These are phyloP conservation scores for Massariosphaeria phaeospora DNA, from an alignment of 495 filamentous ascomycete species.

Conservation along the genomic window DNA sequence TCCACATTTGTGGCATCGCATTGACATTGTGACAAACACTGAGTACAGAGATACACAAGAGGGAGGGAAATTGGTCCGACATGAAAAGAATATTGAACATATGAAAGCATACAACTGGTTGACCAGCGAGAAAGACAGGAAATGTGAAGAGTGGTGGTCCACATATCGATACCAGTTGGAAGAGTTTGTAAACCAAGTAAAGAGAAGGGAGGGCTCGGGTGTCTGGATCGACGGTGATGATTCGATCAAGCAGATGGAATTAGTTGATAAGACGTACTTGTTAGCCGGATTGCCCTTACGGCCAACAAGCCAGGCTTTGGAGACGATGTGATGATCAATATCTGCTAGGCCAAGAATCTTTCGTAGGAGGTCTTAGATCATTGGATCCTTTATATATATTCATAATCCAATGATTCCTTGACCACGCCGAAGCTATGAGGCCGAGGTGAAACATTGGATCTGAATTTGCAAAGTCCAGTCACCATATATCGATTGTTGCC, in stretches of 20 bases:
- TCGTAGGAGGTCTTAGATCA: too few relatives aligned
- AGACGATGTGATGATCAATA: too few relatives aligned
- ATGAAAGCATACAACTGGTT: constrained; percentile 31
- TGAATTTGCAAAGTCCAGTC: too few relatives aligned
- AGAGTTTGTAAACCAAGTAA: constrained; percentile 37
- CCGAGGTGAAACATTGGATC: too few relatives aligned
- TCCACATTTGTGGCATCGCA: constrained; percentile 43
- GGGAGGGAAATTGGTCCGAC: constrained; percentile 30
- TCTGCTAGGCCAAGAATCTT: too few relatives aligned
- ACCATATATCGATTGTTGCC: too few relatives aligned
- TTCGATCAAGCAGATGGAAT: constrained; percentile 35
- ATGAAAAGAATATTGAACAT: constrained; percentile 28
- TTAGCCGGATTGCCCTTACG: constrained; percentile 32
- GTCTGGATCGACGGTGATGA: constrained; percentile 36
- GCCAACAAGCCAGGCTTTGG: constrained; percentile 13
- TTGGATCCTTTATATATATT: too few relatives aligned
- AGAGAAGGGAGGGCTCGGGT: constrained; percentile 30
- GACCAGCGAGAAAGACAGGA: constrained; percentile 6
- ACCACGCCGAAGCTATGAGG: too few relatives aligned
- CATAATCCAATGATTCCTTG: too few relatives aligned
- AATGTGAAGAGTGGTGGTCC: constrained; percentile 35
- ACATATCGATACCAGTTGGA: constrained; percentile 41
- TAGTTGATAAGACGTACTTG: constrained; percentile 37
- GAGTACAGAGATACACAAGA: background rate
- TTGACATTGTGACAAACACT: constrained; percentile 38